Percentiles rank a stretch among this genome's conserved stretches.
Evolutionary conservation across 2,329 filamentous ascomycete species (phyloP).

Genomic region (Colletotrichum tamarilloi): DNA sequence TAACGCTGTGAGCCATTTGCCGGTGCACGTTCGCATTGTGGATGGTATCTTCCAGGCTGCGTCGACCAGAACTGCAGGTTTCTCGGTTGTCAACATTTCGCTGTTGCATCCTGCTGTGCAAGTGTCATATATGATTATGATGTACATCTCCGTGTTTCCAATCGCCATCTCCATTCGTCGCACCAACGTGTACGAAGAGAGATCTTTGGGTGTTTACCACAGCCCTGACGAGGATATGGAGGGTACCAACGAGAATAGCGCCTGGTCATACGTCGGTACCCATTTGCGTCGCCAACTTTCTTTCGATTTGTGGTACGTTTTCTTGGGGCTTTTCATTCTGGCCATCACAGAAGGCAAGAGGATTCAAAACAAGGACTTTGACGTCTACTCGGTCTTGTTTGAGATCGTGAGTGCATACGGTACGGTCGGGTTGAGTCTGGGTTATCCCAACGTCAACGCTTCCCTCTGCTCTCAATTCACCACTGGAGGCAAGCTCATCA

Average conservation of each 20-base stretch:
- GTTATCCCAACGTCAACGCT: constrained; percentile 79
- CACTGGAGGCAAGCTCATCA: constrained; percentile 76
- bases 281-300: constrained; percentile 94
- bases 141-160: constrained; percentile 98
- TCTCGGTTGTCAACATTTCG: constrained; percentile 82
- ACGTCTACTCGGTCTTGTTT: constrained; percentile 79
- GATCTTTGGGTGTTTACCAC: constrained; percentile 79
- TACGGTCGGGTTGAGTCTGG: constrained; percentile 91
- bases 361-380: constrained; percentile 72
- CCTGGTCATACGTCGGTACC: constrained; percentile 86
- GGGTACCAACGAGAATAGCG: constrained; percentile 63
- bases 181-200: constrained; percentile 97
- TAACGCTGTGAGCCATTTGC: constrained; percentile 72
- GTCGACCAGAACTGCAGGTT: constrained; percentile 90
- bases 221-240: constrained; percentile 58
- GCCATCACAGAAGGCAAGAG: constrained; percentile 84
- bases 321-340: constrained; percentile 92
- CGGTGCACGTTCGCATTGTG: constrained; percentile 80
- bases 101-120: constrained; percentile 90
- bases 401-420: constrained; percentile 93
- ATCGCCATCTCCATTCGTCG: constrained; percentile 94
- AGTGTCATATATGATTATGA: constrained; percentile 96
- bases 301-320: constrained; percentile 98
- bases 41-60: constrained; percentile 92
- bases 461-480: constrained; percentile 87